Conservation (phyloP, 768 basidiomycete genomes). For the Boletus rufocinnamomeus region DNA sequence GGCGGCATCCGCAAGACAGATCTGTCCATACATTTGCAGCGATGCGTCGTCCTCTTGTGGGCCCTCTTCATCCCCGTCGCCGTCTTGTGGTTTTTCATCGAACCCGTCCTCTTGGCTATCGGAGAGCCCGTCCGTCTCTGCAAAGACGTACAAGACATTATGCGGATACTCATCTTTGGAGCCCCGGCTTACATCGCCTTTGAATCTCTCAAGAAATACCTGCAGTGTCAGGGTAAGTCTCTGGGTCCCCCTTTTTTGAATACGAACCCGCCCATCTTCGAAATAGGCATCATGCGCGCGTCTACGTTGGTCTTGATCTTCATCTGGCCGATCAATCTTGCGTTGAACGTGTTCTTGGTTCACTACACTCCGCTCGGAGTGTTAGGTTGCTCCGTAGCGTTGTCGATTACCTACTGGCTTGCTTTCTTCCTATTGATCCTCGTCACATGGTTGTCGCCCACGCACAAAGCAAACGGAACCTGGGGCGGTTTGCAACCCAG, state of each 20-base stretch:
- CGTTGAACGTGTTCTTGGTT: constrained; percentile 59
- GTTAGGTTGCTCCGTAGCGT: constrained; percentile 65
- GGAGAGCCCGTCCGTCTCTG: constrained; percentile 62
- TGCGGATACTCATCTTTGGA: constrained; percentile 63
- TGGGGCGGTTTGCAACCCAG: constrained; percentile 61
- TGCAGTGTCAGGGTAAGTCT: constrained; percentile 71
- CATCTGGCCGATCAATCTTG: constrained; percentile 66
- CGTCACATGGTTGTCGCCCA: constrained; percentile 50
- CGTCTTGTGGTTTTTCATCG: constrained; percentile 63
- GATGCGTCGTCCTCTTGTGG: constrained; percentile 67
- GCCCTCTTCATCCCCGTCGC: constrained; percentile 62
- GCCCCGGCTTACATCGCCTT: constrained; percentile 77
- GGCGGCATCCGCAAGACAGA: constrained; percentile 60
- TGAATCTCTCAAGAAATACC: constrained; percentile 76
- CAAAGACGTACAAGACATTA: constrained; percentile 60
- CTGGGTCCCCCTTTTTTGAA: neutral
- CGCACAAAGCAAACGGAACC: constrained; percentile 56
- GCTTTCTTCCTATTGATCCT: constrained; percentile 58
- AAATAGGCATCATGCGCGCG: constrained; percentile 70
- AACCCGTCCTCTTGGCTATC: constrained; percentile 60
- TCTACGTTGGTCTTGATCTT: constrained; percentile 65
- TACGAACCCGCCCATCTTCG: neutral
- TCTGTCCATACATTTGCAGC: constrained; percentile 70
- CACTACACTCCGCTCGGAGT: constrained; percentile 64
- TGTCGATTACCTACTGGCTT: constrained; percentile 71